Conservation (phyloP, 2,329 filamentous ascomycete species). For the Aschersonia sp. region DNA sequence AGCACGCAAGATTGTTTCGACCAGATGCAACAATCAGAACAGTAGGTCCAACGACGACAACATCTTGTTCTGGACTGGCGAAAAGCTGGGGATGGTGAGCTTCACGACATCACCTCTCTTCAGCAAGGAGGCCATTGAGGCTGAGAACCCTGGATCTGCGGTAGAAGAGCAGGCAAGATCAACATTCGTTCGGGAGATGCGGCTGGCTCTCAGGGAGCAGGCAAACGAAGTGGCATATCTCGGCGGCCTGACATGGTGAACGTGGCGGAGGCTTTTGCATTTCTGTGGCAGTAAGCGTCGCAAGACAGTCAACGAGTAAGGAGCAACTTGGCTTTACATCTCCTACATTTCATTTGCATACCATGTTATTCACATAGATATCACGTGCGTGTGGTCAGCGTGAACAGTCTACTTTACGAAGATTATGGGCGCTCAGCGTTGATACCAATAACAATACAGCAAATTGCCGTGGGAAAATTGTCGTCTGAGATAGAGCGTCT, state of each 20-base stretch:
- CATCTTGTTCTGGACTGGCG: conserved; percentile 77
- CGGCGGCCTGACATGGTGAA: conserved; percentile 33
- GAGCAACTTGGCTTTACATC: too few species aligned
- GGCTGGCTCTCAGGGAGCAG: conserved; percentile 59
- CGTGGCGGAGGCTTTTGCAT: too few species aligned
- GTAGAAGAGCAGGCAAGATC: conserved; percentile 38
- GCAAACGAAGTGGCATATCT: conserved; percentile 69
- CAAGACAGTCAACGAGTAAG: too few species aligned
- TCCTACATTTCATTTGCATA: too few species aligned
- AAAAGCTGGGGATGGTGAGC: conserved; percentile 59
- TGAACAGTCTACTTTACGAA: too few species aligned
- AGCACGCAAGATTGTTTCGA: conserved; percentile 65
- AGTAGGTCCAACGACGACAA: conserved; percentile 42
- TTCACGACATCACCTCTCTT: conserved; percentile 42
- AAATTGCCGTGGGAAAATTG: too few species aligned
- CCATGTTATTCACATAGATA: too few species aligned
- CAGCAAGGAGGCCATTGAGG: conserved; percentile 34
- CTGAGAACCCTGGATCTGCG: conserved; percentile 27
- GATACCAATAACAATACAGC: too few species aligned
- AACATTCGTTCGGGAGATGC: conserved; percentile 57
- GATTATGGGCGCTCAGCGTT: too few species aligned
- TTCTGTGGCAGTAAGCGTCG: too few species aligned
- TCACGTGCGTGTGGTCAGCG: too few species aligned
- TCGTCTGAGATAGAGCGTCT: too few species aligned
- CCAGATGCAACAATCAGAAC: conserved; percentile 25